Evolutionary conservation across 176 grass and related monocot genomes (phyloP).

Genomic region (Tuctoria greenei): DNA sequence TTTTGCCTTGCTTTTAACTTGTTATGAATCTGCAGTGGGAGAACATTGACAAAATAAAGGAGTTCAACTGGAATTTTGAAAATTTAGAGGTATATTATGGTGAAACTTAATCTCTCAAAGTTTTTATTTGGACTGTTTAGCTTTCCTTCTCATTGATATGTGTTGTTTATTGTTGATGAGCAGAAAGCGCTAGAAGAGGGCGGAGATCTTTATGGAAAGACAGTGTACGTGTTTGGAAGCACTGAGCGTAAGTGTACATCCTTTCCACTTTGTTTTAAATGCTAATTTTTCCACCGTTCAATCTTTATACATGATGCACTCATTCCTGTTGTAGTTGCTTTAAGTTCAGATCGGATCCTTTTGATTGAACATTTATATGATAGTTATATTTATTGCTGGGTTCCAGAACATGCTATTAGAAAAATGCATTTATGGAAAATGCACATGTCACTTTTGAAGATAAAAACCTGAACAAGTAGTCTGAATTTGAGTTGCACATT

Average conservation of each 20-base stretch:
- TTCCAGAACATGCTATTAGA: neutral
- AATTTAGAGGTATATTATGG: constrained; percentile 70
- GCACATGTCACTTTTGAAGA: neutral
- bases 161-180: constrained; percentile 27
- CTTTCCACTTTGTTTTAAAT: neutral
- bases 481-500: neutral
- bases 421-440: neutral
- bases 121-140: neutral
- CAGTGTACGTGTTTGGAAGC: constrained; percentile 82
- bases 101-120: constrained; percentile 6
- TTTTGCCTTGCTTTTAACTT: constrained; percentile 8
- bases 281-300: neutral
- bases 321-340: constrained; percentile 71
- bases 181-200: constrained; percentile 81
- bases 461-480: neutral
- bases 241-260: constrained; percentile 63
- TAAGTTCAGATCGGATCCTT: constrained; percentile 48
- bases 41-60: constrained; percentile 78
- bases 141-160: constrained; percentile 12
- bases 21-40: constrained; percentile 63
- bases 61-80: constrained; percentile 86
- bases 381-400: neutral
- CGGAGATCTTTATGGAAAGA: constrained; percentile 76
- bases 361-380: constrained; percentile 5
- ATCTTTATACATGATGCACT: constrained; percentile 15